Base-by-base conservation (phyloP, 805 yeast genomes). In the Torulaspora quercuum region DNA sequence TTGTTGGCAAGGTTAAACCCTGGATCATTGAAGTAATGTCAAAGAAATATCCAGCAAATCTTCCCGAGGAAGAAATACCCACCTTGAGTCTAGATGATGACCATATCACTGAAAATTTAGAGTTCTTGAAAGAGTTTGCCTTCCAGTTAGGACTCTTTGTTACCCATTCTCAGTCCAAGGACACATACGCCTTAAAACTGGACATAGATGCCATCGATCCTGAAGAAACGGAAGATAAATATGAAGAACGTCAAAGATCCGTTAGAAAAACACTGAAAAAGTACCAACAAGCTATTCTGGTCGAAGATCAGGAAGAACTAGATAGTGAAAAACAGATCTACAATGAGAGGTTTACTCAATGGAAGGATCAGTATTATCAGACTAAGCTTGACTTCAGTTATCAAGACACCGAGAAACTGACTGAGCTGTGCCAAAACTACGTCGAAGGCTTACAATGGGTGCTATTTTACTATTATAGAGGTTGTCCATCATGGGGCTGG, bases 371-470 rank as follows among this genome's bases (percentile, higher is more conserved):
- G n/a, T 92, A 92, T 58, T 92, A 92, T 61, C 73, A 75, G 43
- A 76, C 76, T n/a, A 92, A 92, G 56, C 68, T 92, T 43, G 77
- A 75, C 2, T 86, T 86, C 45, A 69, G 80, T 4, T 69, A 79
- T 37, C 61, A 76, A 21, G 82, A 82, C 46, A 73, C 71, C 15
- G 82, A 75, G 1, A 61, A 75, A 40, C 63, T 89, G 46, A 61
- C 59, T n/a, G 79, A 76, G 7, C 58, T 87, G 46, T 73, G 94
- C 6, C 77, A 78, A 48, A 88, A 85, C 55, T 92, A 89, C 56
- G 70, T 92, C 26, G 95, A 89, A 62, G 98, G 98, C 47, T 70
- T 90, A 45, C 98, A 90, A 64, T 90, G 98, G 98, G 97, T 92
- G 9, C 68, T 92, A 60, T 79, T 73, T 54, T 90, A 90, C 65